Evolutionary conservation across 345 rosid species (phyloP), one percentile per base, ranked within the genome.

Genomic region (Citrus medica): DNA sequence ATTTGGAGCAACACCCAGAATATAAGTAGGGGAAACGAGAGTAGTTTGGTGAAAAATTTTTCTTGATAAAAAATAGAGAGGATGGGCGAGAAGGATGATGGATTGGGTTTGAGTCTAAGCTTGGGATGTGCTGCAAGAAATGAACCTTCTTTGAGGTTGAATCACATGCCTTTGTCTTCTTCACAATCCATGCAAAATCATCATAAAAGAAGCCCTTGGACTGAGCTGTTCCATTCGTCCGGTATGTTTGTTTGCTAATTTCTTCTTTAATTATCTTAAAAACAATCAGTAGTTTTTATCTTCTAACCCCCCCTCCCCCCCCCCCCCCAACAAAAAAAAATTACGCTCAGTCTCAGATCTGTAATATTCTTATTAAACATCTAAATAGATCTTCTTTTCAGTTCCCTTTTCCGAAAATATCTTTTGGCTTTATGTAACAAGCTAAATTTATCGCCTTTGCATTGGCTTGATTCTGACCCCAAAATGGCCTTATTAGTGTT

Each of bases 1-100:
- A 65, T 75, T 51, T 65, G 6, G 24, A 65, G 71, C 73, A 81
- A 35, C 78, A 62, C 70, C 74, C 79, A 79, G 75, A 38, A 27
- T 78, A 65, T 6, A 55, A 25, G 48, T 48, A 6, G 53, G 27
- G 22, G 30, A 53, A 74, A 64, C 35, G 28, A 38, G 30, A 55
- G 66, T 25, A 37, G 21, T 67, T 24, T 37, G 27, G n/a, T 55
- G 73, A 33, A 60, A 27, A 1, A 1, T 42, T 30, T 42, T 30
- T 62, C 25, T 25, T 59, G 19, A 4, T 63, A 51, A 6, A 75
- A 62, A 55, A 0, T 25, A 33, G 70, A 40, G 75, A 79, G 73
- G 75, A 91, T 89, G 97, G 87, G 82, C 33, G 91, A 85, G 35
- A 90, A 89, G 79, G 88, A 87, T 68, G 88, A 90, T 79, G 88